phyloP scores from a whole-genome alignment of 495 filamentous ascomycete genomes.

The Peziza echinospora region DNA sequence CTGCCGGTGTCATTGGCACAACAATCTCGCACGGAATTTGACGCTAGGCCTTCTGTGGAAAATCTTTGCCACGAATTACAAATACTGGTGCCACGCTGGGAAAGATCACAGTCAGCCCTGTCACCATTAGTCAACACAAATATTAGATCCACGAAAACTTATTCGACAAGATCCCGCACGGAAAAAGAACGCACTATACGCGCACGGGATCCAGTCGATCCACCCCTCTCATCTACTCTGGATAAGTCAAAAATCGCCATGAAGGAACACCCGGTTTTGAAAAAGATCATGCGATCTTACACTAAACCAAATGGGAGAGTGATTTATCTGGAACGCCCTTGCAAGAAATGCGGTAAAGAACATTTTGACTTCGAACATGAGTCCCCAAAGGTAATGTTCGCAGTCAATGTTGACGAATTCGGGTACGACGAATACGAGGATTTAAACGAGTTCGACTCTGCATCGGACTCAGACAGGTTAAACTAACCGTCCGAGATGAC shows the following conservation, averaged over 20 bases:
- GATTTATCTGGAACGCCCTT: not conserved
- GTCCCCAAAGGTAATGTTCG: not conserved
- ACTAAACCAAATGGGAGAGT: not conserved
- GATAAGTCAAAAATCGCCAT: not conserved
- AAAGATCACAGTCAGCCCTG: no score
- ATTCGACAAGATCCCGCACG: no score
- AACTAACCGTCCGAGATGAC: not conserved
- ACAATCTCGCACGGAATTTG: not conserved
- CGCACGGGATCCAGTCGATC: no score
- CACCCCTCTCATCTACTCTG: no score
- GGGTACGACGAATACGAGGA: not conserved
- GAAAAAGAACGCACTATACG: no score
- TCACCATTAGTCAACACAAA: no score
- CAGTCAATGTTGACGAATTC: not conserved
- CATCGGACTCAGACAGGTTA: not conserved
- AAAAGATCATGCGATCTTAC: not conserved
- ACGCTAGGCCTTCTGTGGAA: not conserved
- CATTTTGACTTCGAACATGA: not conserved
- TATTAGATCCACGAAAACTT: no score
- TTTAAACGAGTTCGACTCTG: no score
- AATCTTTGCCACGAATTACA: not conserved
- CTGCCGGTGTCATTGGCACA: not conserved
- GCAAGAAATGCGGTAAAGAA: not conserved
- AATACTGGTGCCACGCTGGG: not conserved
- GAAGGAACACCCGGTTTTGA: not conserved